phyloP scores from a whole-genome alignment of 1,284 basidiomycete genomes.

The Marasmius sp. region DNA sequence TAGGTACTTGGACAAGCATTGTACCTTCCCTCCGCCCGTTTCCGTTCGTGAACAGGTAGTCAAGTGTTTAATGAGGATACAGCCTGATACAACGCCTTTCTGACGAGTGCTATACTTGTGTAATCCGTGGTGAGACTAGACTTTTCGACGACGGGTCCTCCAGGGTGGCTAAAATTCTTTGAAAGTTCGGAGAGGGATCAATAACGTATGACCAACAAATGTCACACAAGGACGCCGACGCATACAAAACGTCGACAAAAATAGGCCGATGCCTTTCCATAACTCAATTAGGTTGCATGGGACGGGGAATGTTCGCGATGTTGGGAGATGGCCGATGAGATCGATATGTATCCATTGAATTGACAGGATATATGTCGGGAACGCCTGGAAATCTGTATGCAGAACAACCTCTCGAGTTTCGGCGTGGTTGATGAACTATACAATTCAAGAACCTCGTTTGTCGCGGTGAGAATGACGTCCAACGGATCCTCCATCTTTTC shows the following conservation, averaged over 20 bases:
- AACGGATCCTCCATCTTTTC: background rate
- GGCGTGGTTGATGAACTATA: too few species aligned
- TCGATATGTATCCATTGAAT: background rate
- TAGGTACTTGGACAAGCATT: too few species aligned
- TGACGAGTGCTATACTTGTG: background rate
- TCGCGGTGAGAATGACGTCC: background rate
- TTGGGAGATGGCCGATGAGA: background rate
- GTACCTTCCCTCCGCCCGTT: too few species aligned
- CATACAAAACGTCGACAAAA: background rate
- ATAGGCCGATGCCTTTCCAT: background rate
- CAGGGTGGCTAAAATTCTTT: background rate
- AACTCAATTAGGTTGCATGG: background rate
- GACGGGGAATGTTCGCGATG: constrained; percentile 1
- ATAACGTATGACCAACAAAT: background rate
- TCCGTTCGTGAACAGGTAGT: too few species aligned
- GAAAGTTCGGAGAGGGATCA: background rate
- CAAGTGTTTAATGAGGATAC: too few species aligned
- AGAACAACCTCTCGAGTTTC: too few species aligned
- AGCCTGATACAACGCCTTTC: background rate
- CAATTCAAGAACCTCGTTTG: too few species aligned
- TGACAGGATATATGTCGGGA: background rate
- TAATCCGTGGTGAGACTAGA: background rate
- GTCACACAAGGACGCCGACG: background rate
- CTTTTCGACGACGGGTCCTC: background rate
- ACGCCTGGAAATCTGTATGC: background rate